These are phyloP conservation scores for Lentithecium fluviatile DNA, from an alignment of 495 filamentous ascomycete species.

Conservation along the genomic window DNA sequence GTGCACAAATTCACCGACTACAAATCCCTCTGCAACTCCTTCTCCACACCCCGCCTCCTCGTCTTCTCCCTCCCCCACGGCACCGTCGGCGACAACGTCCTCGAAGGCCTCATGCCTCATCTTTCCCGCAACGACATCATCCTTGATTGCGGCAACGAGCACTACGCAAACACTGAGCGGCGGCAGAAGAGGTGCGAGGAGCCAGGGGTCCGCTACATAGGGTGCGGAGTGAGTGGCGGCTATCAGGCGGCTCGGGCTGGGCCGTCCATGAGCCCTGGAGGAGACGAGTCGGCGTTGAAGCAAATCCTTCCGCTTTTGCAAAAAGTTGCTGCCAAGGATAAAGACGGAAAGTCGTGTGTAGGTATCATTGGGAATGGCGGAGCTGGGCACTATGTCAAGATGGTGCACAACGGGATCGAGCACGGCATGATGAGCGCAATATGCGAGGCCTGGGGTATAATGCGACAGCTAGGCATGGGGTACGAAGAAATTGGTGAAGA, in stretches of 20 bases:
- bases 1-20: conserved; percentile 41
- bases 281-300: conserved; percentile 56
- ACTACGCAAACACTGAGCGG: conserved; percentile 65
- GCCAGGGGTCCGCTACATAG: conserved; percentile 62
- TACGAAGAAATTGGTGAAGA: conserved; percentile 63
- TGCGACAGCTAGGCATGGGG: conserved; percentile 58
- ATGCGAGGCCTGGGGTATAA: conserved; percentile 65
- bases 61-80: conserved; percentile 71
- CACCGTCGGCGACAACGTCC: conserved; percentile 63
- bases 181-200: conserved; percentile 57
- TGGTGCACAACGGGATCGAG: conserved; percentile 77
- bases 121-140: conserved; percentile 66
- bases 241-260: conserved; percentile 67
- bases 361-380: conserved; percentile 61
- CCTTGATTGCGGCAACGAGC: conserved; percentile 70
- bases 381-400: conserved; percentile 72
- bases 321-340: conserved; percentile 61
- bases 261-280: conserved; percentile 66
- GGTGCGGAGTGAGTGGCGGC: conserved; percentile 67
- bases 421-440: conserved; percentile 65
- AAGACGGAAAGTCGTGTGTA: conserved; percentile 60
- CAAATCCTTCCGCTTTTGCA: conserved; percentile 64
- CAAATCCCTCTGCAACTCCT: conserved; percentile 18
- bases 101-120: conserved; percentile 56
- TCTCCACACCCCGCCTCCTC: conserved; percentile 48